Conservation (phyloP, 768 basidiomycete species). For the Hericium erinaceus region DNA sequence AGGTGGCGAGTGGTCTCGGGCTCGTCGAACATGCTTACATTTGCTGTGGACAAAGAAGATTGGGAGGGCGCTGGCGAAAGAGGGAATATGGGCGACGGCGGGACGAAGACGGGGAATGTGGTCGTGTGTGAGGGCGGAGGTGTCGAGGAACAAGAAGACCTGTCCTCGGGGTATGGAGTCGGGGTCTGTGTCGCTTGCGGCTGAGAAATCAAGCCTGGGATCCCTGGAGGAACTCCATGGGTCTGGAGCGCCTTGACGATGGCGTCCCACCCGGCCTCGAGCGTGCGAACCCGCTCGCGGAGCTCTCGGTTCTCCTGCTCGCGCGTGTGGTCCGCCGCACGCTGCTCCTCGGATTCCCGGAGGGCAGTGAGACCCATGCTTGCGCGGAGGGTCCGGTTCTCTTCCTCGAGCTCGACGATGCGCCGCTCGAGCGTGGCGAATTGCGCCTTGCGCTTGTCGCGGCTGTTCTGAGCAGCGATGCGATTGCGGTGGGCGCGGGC, state of each 20-base stretch:
- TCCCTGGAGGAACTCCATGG: slow-evolving; percentile 50
- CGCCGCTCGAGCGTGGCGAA: slow-evolving; percentile 89
- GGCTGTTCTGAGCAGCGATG: slow-evolving; percentile 88
- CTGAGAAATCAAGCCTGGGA: slow-evolving; percentile 19
- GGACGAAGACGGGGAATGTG: slow-evolving; percentile 22
- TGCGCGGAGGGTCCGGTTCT: slow-evolving; percentile 68
- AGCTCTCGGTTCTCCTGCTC: slow-evolving; percentile 70
- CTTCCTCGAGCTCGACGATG: slow-evolving; percentile 79
- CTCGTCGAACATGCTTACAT: slow-evolving; percentile 24
- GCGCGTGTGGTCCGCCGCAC: slow-evolving; percentile 29
- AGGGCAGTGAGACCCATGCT: slow-evolving; percentile 27
- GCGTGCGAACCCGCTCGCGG: slow-evolving; percentile 64
- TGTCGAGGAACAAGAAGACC: slow-evolving; percentile 16
- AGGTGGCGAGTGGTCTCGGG: slow-evolving; percentile 85
- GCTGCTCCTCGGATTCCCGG: slow-evolving; percentile 23
- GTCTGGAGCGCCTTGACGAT: slow-evolving; percentile 67
- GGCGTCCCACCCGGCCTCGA: slow-evolving; percentile 76
- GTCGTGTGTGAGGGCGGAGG: slow-evolving; percentile 22
- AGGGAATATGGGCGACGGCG: slow-evolving; percentile 26
- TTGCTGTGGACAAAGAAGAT: slow-evolving; percentile 21
- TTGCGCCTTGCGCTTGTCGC: slow-evolving; percentile 84
- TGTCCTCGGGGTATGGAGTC: slow-evolving; percentile 18
- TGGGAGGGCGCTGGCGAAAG: slow-evolving; percentile 25
- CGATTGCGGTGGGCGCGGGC: slow-evolving; percentile 87
- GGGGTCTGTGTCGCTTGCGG: slow-evolving; percentile 6